phyloP scores from a whole-genome alignment of 192 early-diverging fungal genomes.

The Linderina pennispora region DNA sequence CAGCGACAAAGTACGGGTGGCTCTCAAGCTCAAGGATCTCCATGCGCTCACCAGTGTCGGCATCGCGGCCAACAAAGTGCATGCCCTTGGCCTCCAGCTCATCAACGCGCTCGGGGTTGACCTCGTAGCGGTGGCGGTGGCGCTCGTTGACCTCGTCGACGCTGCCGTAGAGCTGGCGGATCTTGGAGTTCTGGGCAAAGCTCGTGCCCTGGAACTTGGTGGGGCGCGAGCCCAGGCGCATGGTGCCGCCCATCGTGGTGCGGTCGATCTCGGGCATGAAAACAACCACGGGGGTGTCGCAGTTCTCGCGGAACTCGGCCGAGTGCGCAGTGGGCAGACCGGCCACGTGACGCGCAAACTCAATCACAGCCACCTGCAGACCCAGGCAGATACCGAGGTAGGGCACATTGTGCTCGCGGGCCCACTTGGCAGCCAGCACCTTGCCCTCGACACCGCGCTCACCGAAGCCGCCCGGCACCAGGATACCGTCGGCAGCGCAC shows the following conservation, averaged over 20 bases:
- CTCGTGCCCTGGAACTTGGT: constrained; percentile 76
- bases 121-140: constrained; percentile 97
- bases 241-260: constrained; percentile 92
- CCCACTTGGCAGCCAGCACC: constrained; percentile 92
- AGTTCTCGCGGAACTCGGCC: constrained; percentile 74
- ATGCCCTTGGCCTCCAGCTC: constrained; percentile 76
- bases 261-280: constrained; percentile 98
- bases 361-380: constrained; percentile 94
- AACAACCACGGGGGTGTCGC: constrained; percentile 72
- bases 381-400: constrained; percentile 99
- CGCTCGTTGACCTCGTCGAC: constrained; percentile 71
- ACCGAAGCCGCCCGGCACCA: constrained; percentile 98
- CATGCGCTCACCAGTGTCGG: constrained; percentile 93
- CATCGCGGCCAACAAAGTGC: constrained; percentile 84
- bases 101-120: constrained; percentile 80
- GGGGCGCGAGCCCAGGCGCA: constrained; percentile 84
- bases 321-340: constrained; percentile 77
- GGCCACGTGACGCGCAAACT: constrained; percentile 92
- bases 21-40: constrained; percentile 86
- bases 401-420: constrained; percentile 94
- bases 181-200: constrained; percentile 48
- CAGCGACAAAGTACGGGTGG: constrained; percentile 93
- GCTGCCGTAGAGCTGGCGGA: constrained; percentile 61
- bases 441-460: constrained; percentile 95
- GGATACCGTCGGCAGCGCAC: constrained; percentile 83